Conservation (phyloP, 2,329 filamentous ascomycete species). For the Eutypella sp. region DNA sequence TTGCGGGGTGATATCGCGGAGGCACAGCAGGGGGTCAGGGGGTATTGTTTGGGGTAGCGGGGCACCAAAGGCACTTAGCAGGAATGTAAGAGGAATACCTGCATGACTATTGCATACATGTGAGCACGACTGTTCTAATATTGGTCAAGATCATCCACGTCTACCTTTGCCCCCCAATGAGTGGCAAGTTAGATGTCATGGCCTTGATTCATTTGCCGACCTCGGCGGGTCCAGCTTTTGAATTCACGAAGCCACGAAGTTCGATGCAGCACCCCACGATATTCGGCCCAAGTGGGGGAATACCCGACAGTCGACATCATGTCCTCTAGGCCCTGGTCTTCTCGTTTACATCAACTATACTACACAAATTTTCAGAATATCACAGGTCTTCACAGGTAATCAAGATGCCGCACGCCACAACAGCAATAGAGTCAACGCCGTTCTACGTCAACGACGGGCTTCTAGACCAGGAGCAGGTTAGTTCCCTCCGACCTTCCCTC, state of each 20-base stretch:
- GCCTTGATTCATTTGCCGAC: too few species aligned
- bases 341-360: neutral
- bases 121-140: too few species aligned
- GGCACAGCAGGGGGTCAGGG: neutral
- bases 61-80: neutral
- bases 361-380: neutral
- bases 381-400: neutral
- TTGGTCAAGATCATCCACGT: too few species aligned
- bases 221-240: too few species aligned
- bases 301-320: neutral
- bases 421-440: slow-evolving; percentile 1
- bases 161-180: too few species aligned
- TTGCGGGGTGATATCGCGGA: neutral
- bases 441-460: slow-evolving; percentile 17
- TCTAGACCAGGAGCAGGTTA: slow-evolving; percentile 18
- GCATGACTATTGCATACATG: too few species aligned
- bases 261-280: too few species aligned
- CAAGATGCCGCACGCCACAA: slow-evolving; percentile 10
- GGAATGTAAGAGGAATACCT: too few species aligned
- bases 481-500: slow-evolving; percentile 27
- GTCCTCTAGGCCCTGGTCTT: neutral
- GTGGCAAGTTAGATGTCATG: too few species aligned
- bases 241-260: too few species aligned
- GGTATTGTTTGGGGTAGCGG: neutral
- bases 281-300: too few species aligned